Evolutionary conservation across 176 grass and related monocot genomes (phyloP).

Genomic region (Saccharum officinarum): DNA sequence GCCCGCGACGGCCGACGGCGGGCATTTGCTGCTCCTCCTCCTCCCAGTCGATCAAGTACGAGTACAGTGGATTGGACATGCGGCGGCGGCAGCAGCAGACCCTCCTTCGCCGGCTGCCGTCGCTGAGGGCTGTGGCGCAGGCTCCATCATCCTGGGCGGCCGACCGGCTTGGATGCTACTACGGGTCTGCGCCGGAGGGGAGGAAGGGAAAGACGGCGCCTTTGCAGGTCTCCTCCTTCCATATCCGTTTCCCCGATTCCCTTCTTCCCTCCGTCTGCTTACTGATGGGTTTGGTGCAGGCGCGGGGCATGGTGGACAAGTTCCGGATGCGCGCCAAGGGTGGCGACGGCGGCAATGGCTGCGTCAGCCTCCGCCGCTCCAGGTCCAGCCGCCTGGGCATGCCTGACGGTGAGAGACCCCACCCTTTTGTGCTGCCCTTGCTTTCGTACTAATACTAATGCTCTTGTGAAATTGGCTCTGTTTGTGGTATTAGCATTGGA

Average conservation of each 20-base stretch:
- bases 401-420: neutral
- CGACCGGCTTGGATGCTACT: neutral
- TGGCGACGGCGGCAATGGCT: neutral
- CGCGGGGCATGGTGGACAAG: constrained; percentile 18
- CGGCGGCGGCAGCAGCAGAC: neutral
- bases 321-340: constrained; percentile 22
- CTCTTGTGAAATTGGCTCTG: neutral
- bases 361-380: constrained; percentile 4
- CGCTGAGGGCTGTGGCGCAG: neutral
- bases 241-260: neutral
- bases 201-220: constrained; percentile 3
- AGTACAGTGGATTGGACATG: neutral
- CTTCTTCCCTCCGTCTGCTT: neutral
- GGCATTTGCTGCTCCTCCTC: neutral
- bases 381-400: neutral
- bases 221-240: neutral
- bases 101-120: neutral
- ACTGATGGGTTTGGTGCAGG: neutral
- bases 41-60: neutral
- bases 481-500: neutral
- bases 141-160: neutral
- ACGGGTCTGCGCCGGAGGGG: neutral
- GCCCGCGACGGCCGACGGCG: neutral
- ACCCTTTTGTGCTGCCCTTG: neutral
- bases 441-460: neutral